Base-by-base conservation (phyloP, 164 flowering plant genomes). In the Macadamia integrifolia region DNA sequence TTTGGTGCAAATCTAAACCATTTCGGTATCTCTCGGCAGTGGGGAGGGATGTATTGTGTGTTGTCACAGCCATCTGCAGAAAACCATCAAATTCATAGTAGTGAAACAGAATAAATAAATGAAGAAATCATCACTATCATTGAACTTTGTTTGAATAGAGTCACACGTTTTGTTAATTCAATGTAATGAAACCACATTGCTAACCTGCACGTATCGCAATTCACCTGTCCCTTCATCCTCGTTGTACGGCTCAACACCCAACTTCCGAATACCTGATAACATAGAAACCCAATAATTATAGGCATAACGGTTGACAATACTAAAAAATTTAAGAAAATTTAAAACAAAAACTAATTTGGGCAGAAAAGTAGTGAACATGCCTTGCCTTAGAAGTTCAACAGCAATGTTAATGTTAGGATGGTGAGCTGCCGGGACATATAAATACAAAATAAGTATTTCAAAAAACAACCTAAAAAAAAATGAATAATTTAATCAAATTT, bases 61-160 rank as follows among this genome's bases (percentile, higher is more conserved):
- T 85, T 0, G 97, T 88, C 71, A 94, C 95, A 59, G 96, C 98
- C 97, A 94, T 90, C 98, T 94, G 87, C 77, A 82, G 61, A 65
- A 49, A 66, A 62, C 69, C 62, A 66, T 58, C n/a, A 70, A 11
- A 30, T 35, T 18, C 30, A 55, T 14, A 35, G 11, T 40, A 32
- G n/a, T 64, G 6, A 3, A 64, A 4, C 15, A 28, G 43, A 28
- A 28, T 23, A 0, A 29, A 49, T 28, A 43, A 49, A 18, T 14
- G 69, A 1, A 28, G 9, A 60, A 69, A 74, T 53, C 48, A 60
- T 53, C 48, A 60, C 9, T 15, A 46, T 58, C 3, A 62, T 11
- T 23, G 5, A 6, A 23, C 40, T 49, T 9, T 12, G 56, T 23
- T 23, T 23, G 23, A 23, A 23, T n/a, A 3, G 5, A 35, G 40